These are phyloP conservation scores for Fusarium mexicanum DNA, from an alignment of 2,329 filamentous ascomycete species.

Conservation along the genomic window DNA sequence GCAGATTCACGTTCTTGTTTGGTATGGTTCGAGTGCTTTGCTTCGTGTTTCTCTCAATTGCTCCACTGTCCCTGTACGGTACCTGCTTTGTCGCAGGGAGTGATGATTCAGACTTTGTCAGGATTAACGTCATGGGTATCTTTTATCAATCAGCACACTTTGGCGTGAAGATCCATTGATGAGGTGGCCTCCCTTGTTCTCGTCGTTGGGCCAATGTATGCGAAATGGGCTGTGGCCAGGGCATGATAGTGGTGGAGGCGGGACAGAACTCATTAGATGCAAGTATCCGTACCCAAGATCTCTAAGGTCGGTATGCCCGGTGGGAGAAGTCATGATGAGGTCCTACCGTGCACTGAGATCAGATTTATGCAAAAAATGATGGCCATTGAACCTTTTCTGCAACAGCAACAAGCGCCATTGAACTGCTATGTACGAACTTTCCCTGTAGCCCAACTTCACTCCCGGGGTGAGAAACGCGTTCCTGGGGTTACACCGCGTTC, in stretches of 20 bases:
- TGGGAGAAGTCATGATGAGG: conserved; percentile 37
- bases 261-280: conserved; percentile 9
- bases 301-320: not conserved
- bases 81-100: conserved; percentile 25
- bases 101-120: conserved; percentile 42
- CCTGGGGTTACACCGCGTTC: conserved; percentile 19
- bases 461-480: conserved; percentile 13
- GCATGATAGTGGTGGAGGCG: conserved; percentile 25
- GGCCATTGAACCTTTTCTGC: not conserved
- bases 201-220: conserved; percentile 37
- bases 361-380: conserved; percentile 18
- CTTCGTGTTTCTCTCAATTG: conserved; percentile 9
- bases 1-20: conserved; percentile 32
- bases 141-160: conserved; percentile 49
- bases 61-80: conserved; percentile 14
- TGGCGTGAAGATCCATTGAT: not conserved
- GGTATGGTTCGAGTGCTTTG: conserved; percentile 14
- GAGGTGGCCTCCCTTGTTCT: conserved; percentile 18
- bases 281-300: not conserved
- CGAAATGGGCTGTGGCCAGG: conserved; percentile 23
- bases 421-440: not conserved
- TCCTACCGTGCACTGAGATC: not conserved
- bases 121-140: conserved; percentile 30
- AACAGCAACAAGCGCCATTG: not conserved
- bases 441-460: not conserved